Base-by-base conservation (phyloP, 2,329 filamentous ascomycete species). In the Myriosclerotinia curreyana region DNA sequence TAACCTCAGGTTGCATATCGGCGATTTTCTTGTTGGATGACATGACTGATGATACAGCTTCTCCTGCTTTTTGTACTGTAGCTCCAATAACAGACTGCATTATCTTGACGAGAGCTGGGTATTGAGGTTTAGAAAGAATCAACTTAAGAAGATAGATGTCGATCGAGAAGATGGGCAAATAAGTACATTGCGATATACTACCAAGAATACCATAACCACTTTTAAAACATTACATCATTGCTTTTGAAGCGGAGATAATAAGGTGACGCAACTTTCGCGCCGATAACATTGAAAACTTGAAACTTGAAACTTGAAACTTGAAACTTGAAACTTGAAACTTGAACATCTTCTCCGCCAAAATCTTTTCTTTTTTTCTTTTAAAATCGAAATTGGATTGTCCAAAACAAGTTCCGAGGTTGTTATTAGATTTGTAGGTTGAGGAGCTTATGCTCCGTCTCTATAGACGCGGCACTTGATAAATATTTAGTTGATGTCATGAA, bases 1-100 rank as follows among this genome's bases (percentile, higher is more conserved):
- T 82, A 4, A 79, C 88, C 66, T 86, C 61, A 6, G 60, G 60
- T 63, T 69, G 68, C 65, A 74, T 66, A 31, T 73, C 69, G 12
- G 60, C 52, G 9, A 67, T 55, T 50, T 74, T 74, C 66, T 72
- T 70, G 65, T 73, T 74, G 48, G 65, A 64, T 28, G 67, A 65
- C 55, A 71, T 66, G 28, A 66, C 64, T 11, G 56, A 66, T 6
- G 66, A 59, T 25, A 72, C 65, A 17, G 69, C 68, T 31, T 69
- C 69, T 25, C 66, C 66, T 2, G 69, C 69, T 55, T 69, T 68
- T 36, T 70, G 64, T 15, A 66, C 51, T 22, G 66, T 69, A 12
- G 28, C 44, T 50, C 60, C 60, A 50, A 63, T 31, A 31, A 50
- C 60, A 17, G 60, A 63, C 22, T 63, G 60, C 60, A 63, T 63